These are phyloP conservation scores for Ochetophila trinervis DNA, from an alignment of 306 rosid genomes.

Conservation along the genomic window DNA sequence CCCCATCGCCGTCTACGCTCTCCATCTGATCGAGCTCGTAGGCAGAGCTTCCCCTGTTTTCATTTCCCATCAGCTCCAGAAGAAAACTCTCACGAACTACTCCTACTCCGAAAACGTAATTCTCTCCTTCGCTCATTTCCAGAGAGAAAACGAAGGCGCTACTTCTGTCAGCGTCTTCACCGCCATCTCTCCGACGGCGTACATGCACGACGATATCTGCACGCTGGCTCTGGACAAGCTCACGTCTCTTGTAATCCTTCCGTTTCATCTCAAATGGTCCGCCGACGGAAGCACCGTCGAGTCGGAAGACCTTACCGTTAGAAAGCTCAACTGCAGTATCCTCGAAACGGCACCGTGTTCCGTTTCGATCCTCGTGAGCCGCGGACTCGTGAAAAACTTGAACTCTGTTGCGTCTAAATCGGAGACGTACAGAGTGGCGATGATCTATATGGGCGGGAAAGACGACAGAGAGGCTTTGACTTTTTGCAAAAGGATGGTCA, in stretches of 20 bases:
- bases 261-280: conserved; percentile 55
- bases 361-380: conserved; percentile 45
- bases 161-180: conserved; percentile 34
- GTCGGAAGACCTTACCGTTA: conserved; percentile 28
- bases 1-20: conserved; percentile 38
- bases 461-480: conserved; percentile 54
- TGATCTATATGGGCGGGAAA: conserved; percentile 56
- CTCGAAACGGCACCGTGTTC: conserved; percentile 57
- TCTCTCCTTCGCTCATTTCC: conserved; percentile 38
- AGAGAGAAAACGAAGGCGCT: conserved; percentile 29
- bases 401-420: conserved; percentile 22
- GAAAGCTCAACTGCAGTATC: conserved; percentile 36
- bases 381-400: conserved; percentile 29
- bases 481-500: conserved; percentile 35
- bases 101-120: conserved; percentile 31
- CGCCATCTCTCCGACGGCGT: conserved; percentile 32
- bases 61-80: conserved; percentile 50
- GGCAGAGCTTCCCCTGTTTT: conserved; percentile 64
- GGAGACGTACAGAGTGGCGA: conserved; percentile 23
- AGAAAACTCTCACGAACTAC: conserved; percentile 16
- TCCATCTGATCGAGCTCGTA: conserved; percentile 58
- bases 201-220: conserved; percentile 65
- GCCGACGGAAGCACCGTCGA: conserved; percentile 30
- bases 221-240: conserved; percentile 47
- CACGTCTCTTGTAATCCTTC: conserved; percentile 45